These are phyloP conservation scores for Scedosporium minutisporum DNA, from an alignment of 2,329 filamentous ascomycete species.

Conservation along the genomic window DNA sequence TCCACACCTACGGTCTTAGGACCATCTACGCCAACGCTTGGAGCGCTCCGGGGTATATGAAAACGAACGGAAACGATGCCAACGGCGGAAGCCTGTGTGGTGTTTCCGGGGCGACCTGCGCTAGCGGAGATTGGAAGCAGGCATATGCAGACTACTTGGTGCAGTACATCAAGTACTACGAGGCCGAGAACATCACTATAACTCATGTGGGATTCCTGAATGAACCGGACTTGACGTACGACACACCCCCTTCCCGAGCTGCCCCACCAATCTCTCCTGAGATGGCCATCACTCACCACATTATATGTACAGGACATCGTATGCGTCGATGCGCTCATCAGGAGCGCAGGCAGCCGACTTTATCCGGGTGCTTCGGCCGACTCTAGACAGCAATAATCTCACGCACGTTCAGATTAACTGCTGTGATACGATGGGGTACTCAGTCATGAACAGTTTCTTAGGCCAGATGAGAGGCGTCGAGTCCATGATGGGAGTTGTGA, in stretches of 20 bases:
- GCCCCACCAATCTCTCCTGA: not conserved
- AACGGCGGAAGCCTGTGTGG: slow-evolving; percentile 36
- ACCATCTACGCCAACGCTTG: slow-evolving; percentile 40
- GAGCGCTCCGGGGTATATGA: slow-evolving; percentile 42
- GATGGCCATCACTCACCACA: not conserved
- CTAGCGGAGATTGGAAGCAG: slow-evolving; percentile 34
- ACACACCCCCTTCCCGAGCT: not conserved
- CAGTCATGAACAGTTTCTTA: slow-evolving; percentile 23
- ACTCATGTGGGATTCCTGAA: slow-evolving; percentile 11
- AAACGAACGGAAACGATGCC: slow-evolving; percentile 27
- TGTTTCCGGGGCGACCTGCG: slow-evolving; percentile 26
- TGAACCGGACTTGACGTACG: slow-evolving; percentile 11
- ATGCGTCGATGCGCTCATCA: slow-evolving; percentile 4
- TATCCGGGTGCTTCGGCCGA: slow-evolving; percentile 9
- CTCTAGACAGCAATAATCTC: slow-evolving; percentile 1
- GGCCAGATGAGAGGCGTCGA: slow-evolving; percentile 23
- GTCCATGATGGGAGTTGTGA: slow-evolving; percentile 26
- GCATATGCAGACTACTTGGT: slow-evolving; percentile 39
- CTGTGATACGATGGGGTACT: slow-evolving; percentile 30
- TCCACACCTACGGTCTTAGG: slow-evolving; percentile 22
- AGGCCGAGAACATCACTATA: slow-evolving; percentile 8
- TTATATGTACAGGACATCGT: slow-evolving; percentile 4
- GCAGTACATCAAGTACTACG: slow-evolving; percentile 33
- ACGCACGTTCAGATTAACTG: slow-evolving; percentile 20
- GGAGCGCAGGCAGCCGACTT: slow-evolving; percentile 9